A percentile compares a stretch with the other conserved stretches of the same genome.
Evolutionary conservation across 1,284 basidiomycete genomes (phyloP).

Genomic region (Cutaneotrichosporon cutaneum): DNA sequence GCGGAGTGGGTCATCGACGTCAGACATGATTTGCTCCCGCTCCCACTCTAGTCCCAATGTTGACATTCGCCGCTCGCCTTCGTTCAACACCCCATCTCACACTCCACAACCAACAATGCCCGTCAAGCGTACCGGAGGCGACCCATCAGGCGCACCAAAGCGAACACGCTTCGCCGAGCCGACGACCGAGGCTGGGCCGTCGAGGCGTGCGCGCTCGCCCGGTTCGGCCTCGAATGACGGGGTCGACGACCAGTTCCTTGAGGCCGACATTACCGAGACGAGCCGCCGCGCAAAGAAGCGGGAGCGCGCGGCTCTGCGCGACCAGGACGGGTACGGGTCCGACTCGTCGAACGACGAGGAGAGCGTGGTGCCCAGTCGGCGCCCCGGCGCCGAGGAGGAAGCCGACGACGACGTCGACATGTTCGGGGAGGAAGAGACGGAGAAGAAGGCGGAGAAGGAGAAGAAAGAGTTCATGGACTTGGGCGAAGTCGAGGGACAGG

Average conservation of each 20-base stretch:
- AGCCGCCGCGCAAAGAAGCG: conserved; percentile 57
- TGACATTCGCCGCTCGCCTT: not conserved
- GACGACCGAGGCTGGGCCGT: conserved; percentile 20
- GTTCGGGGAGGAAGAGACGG: conserved; percentile 59
- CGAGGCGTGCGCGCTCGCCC: conserved; percentile 7
- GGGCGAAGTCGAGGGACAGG: conserved; percentile 94
- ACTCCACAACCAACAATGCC: conserved; percentile 29
- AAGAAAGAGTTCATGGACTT: conserved; percentile 72
- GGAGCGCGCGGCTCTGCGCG: conserved; percentile 67
- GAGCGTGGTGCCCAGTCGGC: conserved; percentile 73
- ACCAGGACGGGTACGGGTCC: conserved; percentile 84
- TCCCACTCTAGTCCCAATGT: not conserved
- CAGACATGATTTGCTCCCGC: conserved; percentile 16
- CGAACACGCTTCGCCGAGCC: conserved; percentile 80
- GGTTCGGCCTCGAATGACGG: conserved; percentile 11
- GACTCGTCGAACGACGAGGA: conserved; percentile 85
- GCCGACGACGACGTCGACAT: conserved; percentile 72
- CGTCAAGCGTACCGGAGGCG: conserved; percentile 38
- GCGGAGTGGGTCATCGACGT: not conserved
- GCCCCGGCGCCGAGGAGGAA: conserved; percentile 53
- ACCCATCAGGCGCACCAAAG: conserved; percentile 55
- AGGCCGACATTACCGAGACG: conserved; percentile 46
- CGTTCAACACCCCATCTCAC: not conserved
- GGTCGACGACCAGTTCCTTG: conserved; percentile 34
- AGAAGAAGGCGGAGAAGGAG: conserved; percentile 20